These are phyloP conservation scores for Thermochaetoides thermophila DNA, from an alignment of 495 filamentous ascomycete species.

Conservation along the genomic window DNA sequence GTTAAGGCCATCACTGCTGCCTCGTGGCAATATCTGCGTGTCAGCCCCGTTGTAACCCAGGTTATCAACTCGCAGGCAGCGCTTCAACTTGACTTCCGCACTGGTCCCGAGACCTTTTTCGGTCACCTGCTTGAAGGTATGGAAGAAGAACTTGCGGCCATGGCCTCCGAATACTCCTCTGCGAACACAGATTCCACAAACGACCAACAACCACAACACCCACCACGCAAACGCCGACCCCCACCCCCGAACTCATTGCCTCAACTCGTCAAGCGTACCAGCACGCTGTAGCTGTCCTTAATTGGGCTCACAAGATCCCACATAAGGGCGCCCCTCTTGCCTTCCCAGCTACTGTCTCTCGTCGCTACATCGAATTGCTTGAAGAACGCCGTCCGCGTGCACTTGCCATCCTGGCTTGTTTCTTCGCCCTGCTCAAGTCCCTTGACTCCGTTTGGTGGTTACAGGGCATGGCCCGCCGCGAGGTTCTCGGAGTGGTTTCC, in stretches of 20 bases:
- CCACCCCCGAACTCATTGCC: slow-evolving; percentile 8
- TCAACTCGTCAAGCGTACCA: slow-evolving; percentile 37
- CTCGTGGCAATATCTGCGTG: slow-evolving; percentile 37
- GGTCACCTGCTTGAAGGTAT: slow-evolving; percentile 35
- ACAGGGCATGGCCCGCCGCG: slow-evolving; percentile 38
- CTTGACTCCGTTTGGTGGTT: slow-evolving; percentile 42
- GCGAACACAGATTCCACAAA: not conserved
- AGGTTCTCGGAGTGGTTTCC: slow-evolving; percentile 38
- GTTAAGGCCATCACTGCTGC: slow-evolving; percentile 38
- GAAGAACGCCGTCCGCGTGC: slow-evolving; percentile 35
- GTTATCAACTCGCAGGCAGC: slow-evolving; percentile 42
- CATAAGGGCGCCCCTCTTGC: slow-evolving; percentile 37
- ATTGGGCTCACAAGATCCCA: slow-evolving; percentile 42
- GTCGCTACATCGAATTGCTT: slow-evolving; percentile 39
- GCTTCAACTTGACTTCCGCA: slow-evolving; percentile 31
- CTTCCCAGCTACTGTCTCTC: slow-evolving; percentile 44
- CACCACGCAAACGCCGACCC: not conserved
- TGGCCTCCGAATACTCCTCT: slow-evolving; percentile 6
- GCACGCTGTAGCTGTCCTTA: slow-evolving; percentile 39
- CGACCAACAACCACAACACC: not conserved
- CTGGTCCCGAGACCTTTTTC: slow-evolving; percentile 31
- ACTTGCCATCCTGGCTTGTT: slow-evolving; percentile 39
- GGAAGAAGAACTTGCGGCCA: slow-evolving; percentile 30
- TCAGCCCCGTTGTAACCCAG: slow-evolving; percentile 32
- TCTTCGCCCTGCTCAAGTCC: slow-evolving; percentile 39